Evolutionary conservation across 2,329 filamentous ascomycete genomes (phyloP).

Genomic region (Clarireedia paspali): DNA sequence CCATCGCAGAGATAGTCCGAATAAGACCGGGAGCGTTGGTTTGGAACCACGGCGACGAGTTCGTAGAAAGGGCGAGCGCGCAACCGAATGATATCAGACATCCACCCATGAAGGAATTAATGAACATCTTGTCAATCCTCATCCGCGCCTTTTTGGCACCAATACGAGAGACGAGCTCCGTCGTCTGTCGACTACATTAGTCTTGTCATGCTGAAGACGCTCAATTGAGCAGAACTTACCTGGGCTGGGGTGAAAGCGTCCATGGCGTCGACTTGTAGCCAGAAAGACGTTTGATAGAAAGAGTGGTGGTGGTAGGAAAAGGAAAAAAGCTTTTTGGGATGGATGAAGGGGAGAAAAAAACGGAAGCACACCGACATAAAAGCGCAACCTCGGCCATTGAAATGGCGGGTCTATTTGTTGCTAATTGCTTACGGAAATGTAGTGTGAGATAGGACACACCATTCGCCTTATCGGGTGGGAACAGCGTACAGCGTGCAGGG

Average conservation of each 20-base stretch:
- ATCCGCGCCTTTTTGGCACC: conserved; percentile 45
- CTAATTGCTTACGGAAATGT: not conserved
- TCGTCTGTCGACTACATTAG: conserved; percentile 31
- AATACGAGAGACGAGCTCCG: conserved; percentile 42
- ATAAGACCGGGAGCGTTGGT: conserved; percentile 42
- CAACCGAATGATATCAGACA: conserved; percentile 44
- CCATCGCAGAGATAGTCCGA: conserved; percentile 36
- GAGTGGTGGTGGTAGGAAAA: not conserved
- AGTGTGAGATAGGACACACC: not conserved
- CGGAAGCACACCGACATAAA: not conserved
- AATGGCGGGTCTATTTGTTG: not conserved
- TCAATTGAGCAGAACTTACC: not conserved
- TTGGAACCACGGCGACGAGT: conserved; percentile 39
- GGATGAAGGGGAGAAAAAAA: not conserved
- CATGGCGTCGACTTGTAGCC: conserved; percentile 12
- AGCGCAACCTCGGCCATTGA: not conserved
- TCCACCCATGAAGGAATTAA: conserved; percentile 43
- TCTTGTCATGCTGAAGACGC: not conserved
- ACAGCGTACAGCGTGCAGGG: not conserved
- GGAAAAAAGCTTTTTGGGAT: not conserved
- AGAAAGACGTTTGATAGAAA: not conserved
- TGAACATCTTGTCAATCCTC: conserved; percentile 44
- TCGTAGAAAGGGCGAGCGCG: conserved; percentile 38
- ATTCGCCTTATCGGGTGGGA: not conserved
- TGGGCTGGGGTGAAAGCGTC: conserved; percentile 38